phyloP scores from a whole-genome alignment of 345 rosid genomes.

The Eucalyptus fibrosa region DNA sequence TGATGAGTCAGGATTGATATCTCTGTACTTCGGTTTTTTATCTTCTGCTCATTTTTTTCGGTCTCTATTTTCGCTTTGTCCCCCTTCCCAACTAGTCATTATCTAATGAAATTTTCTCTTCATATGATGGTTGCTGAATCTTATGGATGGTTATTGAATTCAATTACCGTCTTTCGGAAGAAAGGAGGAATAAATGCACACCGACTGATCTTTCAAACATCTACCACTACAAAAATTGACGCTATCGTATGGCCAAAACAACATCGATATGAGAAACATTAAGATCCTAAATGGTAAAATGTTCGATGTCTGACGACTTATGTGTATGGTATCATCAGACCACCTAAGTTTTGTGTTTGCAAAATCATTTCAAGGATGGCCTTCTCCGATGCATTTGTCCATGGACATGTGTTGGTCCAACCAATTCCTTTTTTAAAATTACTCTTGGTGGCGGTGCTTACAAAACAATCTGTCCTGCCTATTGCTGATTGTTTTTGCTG shows the following conservation, averaged over 20 bases:
- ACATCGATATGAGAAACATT: not conserved
- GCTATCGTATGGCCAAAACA: not conserved
- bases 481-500: not conserved
- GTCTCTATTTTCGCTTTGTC: not conserved
- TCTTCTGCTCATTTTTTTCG: not conserved
- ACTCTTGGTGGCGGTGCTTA: not conserved
- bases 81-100: not conserved
- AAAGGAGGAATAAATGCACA: not conserved
- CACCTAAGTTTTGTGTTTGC: not conserved
- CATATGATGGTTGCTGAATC: not conserved
- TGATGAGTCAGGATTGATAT: not conserved
- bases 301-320: not conserved
- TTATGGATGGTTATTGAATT: not conserved
- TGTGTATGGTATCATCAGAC: not conserved
- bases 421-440: not conserved
- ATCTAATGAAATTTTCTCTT: not conserved
- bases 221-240: fast-evolving
- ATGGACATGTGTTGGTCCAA: not conserved
- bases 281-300: not conserved
- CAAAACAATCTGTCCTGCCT: not conserved
- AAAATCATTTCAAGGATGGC: not conserved
- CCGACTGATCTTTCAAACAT: not conserved
- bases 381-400: not conserved
- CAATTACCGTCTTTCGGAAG: not conserved
- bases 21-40: not conserved